Evolutionary conservation across 257 asterid species (phyloP).

Genomic region (Lithospermum erythrorhizon): DNA sequence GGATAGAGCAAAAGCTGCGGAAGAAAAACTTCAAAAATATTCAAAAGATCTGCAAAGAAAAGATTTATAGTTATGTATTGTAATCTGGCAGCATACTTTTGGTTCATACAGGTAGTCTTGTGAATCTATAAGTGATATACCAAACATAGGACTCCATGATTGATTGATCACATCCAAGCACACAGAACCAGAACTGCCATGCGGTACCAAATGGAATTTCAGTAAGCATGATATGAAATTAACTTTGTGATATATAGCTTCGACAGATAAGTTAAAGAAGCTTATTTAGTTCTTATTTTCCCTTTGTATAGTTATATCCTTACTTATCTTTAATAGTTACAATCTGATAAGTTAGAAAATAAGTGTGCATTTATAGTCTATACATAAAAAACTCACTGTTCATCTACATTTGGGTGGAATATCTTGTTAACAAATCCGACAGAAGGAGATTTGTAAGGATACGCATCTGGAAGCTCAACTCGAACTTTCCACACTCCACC

Average conservation of each 20-base stretch:
- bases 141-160: conserved; percentile 97
- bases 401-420: conserved; percentile 96
- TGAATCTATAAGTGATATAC: conserved; percentile 21
- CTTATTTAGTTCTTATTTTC: too few species aligned
- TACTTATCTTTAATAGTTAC: background rate
- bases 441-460: conserved; percentile 94
- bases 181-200: conserved; percentile 76
- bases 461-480: conserved; percentile 88
- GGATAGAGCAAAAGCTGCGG: conserved; percentile 94
- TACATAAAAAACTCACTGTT: conserved; percentile 41
- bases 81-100: background rate
- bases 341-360: too few species aligned
- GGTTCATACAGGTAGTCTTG: background rate
- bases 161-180: conserved; percentile 94
- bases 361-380: too few species aligned
- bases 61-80: background rate
- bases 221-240: too few species aligned
- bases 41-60: conserved; percentile 59
- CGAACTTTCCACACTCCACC: conserved; percentile 96
- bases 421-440: conserved; percentile 90
- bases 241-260: too few species aligned
- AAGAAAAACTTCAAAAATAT: conserved; percentile 86
- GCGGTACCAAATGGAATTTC: conserved; percentile 2
- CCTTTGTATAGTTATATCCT: too few species aligned
- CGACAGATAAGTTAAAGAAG: too few species aligned